Percentiles rank a stretch among this genome's conserved stretches.
Evolutionary conservation across 768 basidiomycete genomes (phyloP).

Genomic region (Boletus subparvulus): DNA sequence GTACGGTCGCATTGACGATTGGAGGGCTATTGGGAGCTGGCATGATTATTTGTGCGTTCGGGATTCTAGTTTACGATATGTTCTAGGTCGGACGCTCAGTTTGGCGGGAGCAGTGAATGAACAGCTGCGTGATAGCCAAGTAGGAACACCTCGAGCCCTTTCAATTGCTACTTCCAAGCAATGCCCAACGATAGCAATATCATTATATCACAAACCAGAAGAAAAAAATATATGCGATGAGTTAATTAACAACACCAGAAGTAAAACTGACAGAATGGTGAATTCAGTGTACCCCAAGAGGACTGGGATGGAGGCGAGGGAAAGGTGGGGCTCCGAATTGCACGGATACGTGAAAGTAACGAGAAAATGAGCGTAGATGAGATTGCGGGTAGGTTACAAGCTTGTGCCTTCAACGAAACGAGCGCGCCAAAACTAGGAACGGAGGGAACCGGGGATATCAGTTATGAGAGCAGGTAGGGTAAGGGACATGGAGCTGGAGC

Average conservation of each 20-base stretch:
- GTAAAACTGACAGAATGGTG: constrained; percentile 20
- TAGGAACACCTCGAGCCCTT: not conserved
- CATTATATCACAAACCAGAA: constrained; percentile 43
- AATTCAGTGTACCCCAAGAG: constrained; percentile 18
- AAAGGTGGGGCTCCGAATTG: constrained; percentile 12
- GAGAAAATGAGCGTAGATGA: constrained; percentile 33
- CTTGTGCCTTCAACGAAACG: constrained; percentile 30
- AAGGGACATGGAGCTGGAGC: constrained; percentile 25
- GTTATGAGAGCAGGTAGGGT: constrained; percentile 31
- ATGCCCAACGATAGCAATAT: constrained; percentile 30
- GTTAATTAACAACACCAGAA: constrained; percentile 33
- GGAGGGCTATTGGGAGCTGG: constrained; percentile 78
- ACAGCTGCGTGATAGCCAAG: not conserved
- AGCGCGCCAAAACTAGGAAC: constrained; percentile 22
- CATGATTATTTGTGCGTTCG: constrained; percentile 82
- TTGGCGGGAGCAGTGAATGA: not conserved
- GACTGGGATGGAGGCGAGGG: constrained; percentile 9
- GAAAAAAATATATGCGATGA: constrained; percentile 32
- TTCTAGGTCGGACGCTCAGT: constrained; percentile 28
- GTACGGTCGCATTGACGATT: constrained; percentile 59
- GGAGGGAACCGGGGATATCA: constrained; percentile 27
- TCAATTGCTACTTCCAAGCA: not conserved
- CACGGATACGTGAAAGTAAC: constrained; percentile 19
- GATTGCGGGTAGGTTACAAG: constrained; percentile 34
- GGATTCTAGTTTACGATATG: constrained; percentile 74